Evolutionary conservation across 164 flowering plant species (phyloP), one percentile per base, ranked within the genome.

Genomic region (Stephania japonica): DNA sequence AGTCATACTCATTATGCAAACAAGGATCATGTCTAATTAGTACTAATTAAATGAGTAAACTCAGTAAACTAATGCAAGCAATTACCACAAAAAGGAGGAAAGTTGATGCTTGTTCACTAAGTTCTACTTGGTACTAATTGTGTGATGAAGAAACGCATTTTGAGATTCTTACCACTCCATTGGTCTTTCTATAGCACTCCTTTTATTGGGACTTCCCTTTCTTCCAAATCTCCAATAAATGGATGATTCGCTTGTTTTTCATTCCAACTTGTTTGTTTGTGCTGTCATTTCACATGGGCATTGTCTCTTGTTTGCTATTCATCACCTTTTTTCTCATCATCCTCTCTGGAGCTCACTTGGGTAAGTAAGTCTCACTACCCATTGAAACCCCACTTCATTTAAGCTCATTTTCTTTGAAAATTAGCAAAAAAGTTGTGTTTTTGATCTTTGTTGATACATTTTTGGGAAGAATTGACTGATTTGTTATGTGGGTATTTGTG

Each of bases 101-200:
- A 59, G 64, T 59, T 19, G 64, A 59, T 59, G 64, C 64, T n/a
- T 59, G 64, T 59, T 59, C 25, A 59, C 64, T 59, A 59, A 19
- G 23, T 5, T 24, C 0, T 59, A 24, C 64, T 59, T 59, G 64
- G 24, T 21, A 59, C 21, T 59, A 19, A 59, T 18, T 59, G 9
- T n/a, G 21, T 59, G 64, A n/a, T 18, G 24, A 59, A 59, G 64
- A 21, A 59, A 59, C 10, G 24, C 23, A 59, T 59, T 59, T 24
- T 59, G 64, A 18, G 64, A 59, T 59, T 59, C 64, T 59, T 24
- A 7, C 64, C n/a, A 59, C 24, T 59, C 9, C 24, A 24, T n/a
- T 21, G 64, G 64, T 59, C 6, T 5, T 59, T 59, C 6, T n/a
- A 4, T 50, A 50, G 64, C 0, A n/a, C 0, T 19, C 64, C 64